phyloP scores from a whole-genome alignment of 1,139 yeast genomes.

The Geotrichum citri-aurantii region DNA sequence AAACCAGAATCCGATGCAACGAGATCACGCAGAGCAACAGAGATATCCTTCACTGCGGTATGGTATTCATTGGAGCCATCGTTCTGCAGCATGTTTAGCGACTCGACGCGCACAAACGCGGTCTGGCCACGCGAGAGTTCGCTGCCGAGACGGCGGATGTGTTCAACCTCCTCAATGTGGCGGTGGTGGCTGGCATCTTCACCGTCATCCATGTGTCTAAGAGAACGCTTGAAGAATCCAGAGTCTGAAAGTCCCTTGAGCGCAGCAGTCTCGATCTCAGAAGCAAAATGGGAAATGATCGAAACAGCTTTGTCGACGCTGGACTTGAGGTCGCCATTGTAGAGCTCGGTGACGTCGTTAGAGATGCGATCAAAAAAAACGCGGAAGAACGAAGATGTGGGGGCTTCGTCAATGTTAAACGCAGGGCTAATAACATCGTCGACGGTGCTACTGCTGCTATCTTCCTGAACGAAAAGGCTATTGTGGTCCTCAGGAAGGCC shows the following conservation, averaged over 20 bases:
- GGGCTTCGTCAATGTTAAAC: constrained; percentile 24
- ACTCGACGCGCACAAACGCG: constrained; percentile 20
- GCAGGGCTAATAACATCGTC: constrained; percentile 21
- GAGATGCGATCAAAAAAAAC: constrained; percentile 21
- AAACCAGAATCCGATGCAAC: constrained; percentile 15
- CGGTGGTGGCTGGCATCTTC: constrained; percentile 17
- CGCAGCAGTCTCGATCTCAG: constrained; percentile 16
- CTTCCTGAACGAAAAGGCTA: constrained; percentile 13
- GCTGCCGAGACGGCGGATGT: constrained; percentile 13
- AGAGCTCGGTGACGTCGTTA: constrained; percentile 20
- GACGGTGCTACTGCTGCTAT: background rate
- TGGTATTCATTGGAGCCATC: constrained; percentile 11
- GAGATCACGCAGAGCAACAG: constrained; percentile 17
- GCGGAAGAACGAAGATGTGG: constrained; percentile 20
- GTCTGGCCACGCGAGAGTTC: constrained; percentile 19
- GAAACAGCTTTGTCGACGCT: constrained; percentile 21
- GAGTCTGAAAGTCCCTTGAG: constrained; percentile 7
- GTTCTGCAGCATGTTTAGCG: constrained; percentile 16
- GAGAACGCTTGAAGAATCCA: constrained; percentile 13
- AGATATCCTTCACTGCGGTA: constrained; percentile 14
- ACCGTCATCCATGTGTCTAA: constrained; percentile 17
- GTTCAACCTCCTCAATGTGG: constrained; percentile 17
- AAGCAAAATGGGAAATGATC: constrained; percentile 18
- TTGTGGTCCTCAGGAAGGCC: constrained; percentile 21
- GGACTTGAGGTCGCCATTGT: constrained; percentile 19